Percentiles rank a stretch among this genome's conserved stretches.
Conservation (phyloP, 1,284 basidiomycete genomes). For the Melampsora americana region DNA sequence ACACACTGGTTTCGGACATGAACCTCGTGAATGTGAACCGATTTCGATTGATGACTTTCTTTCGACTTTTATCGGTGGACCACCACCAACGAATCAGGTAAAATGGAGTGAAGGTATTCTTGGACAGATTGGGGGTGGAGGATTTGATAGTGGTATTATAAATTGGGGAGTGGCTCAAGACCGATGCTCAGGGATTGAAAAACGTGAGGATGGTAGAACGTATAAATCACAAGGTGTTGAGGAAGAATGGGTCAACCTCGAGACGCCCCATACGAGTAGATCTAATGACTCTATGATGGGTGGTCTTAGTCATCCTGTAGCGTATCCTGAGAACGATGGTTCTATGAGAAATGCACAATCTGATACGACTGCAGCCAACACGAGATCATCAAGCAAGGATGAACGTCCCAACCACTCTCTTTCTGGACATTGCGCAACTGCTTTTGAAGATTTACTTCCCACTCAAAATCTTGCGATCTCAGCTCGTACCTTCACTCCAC, state of each 20-base stretch:
- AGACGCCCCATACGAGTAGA: background rate
- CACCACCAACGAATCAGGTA: background rate
- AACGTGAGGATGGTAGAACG: background rate
- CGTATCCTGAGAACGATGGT: background rate
- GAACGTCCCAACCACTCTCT: background rate
- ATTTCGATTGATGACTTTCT: background rate
- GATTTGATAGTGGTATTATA: background rate
- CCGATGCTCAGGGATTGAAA: background rate
- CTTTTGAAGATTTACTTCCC: background rate
- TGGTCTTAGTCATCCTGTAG: background rate
- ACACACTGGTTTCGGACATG: background rate
- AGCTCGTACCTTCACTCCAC: background rate
- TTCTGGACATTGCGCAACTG: background rate
- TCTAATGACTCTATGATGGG: background rate
- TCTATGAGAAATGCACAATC: background rate
- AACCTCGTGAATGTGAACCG: background rate
- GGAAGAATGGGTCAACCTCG: background rate
- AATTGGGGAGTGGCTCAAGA: slow-evolving; percentile 5
- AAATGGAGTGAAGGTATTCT: background rate
- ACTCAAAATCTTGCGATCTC: background rate
- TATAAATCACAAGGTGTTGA: background rate
- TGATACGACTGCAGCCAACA: background rate
- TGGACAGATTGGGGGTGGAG: background rate
- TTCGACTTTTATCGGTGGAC: background rate
- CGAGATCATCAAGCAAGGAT: background rate